Base-by-base conservation (phyloP, 192 early-diverging fungal genomes). In the Dimargaris xerosporica region DNA sequence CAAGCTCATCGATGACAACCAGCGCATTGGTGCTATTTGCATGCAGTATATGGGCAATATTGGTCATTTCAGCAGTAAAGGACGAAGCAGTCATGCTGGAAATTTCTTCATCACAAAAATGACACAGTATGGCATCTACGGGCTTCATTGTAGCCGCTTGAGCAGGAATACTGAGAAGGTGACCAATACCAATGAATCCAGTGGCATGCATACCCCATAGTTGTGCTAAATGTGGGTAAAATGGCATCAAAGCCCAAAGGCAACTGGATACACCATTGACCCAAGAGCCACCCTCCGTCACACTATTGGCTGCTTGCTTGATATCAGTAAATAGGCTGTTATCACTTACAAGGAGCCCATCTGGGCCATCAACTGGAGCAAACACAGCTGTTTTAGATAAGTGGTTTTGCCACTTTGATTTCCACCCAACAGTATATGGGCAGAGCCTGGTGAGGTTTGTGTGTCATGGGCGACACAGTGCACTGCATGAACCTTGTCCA, bases 381-480 rank as follows among this genome's bases (percentile, higher is more conserved):
- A 50, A 50, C 47, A 50, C 17, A 50, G 19, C 47, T 50, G 47
- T 7, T 50, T 50, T 21, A 50, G 47, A 23, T 50, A 50, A 50
- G 47, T 50, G 9, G 47, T 50, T 50, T 50, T 50, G 4, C 47
- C 47, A 50, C 19, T 21, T 4, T 21, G 25, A 50, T 50, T 50
- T 50, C 3, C 47, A 2, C 47, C 47, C 3, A 50, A 4, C 17
- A 50, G 25, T 7, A 17, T 17, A 50, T 21, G 25, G 7, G 47
- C 19, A 21, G 47, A 17, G 1, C 25, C 47, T 7, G 4, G 17
- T 23, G 47, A 21, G 19, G 25, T 50, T 7, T 50, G 19, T 23
- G 25, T 23, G 25, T 50, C 47, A 50, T 50, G 17, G 2, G 47
- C 19, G 4, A 50, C 47, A 50, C 47, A 50, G 1, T 50, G 47